Percentiles rank a stretch among this genome's conserved stretches.
Evolutionary conservation across 108 stramenopile species (phyloP).

Genomic region (Cyclotella cryptica): DNA sequence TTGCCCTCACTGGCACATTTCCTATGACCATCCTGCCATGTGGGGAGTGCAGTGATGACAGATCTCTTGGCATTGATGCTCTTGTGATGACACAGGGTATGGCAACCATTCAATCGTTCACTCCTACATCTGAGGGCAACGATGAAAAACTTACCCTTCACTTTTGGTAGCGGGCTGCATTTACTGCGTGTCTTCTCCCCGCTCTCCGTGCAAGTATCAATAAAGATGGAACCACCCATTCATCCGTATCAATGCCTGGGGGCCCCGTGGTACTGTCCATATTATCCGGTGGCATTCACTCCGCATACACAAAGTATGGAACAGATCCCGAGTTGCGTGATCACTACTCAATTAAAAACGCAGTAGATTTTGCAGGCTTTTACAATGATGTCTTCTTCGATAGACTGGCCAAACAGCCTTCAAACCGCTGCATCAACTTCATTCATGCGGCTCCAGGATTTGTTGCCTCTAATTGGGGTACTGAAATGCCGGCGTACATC

Average conservation of each 20-base stretch:
- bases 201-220: conserved; percentile 10
- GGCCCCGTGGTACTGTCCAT: conserved; percentile 52
- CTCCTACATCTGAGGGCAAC: conserved; percentile 63
- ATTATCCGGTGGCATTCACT: conserved; percentile 65
- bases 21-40: too few relatives aligned
- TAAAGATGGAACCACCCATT: too few relatives aligned
- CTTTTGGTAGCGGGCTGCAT: conserved; percentile 49
- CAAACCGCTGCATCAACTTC: conserved; percentile 39
- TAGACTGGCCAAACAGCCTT: conserved; percentile 34
- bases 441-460: conserved; percentile 65
- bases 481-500: conserved; percentile 53
- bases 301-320: conserved; percentile 48
- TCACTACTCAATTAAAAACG: conserved; percentile 60
- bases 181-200: conserved; percentile 40
- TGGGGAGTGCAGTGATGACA: too few relatives aligned
- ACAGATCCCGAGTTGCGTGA: conserved; percentile 52
- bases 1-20: too few relatives aligned
- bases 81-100: conserved; percentile 77
- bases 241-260: conserved; percentile 28
- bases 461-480: conserved; percentile 65
- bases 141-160: conserved; percentile 67
- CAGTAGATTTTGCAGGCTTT: conserved; percentile 68
- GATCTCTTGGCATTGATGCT: conserved; percentile 55
- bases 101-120: conserved; percentile 64
- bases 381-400: conserved; percentile 74